Evolutionary conservation across 768 basidiomycete species (phyloP).

Genomic region (Gyrodon lividus): DNA sequence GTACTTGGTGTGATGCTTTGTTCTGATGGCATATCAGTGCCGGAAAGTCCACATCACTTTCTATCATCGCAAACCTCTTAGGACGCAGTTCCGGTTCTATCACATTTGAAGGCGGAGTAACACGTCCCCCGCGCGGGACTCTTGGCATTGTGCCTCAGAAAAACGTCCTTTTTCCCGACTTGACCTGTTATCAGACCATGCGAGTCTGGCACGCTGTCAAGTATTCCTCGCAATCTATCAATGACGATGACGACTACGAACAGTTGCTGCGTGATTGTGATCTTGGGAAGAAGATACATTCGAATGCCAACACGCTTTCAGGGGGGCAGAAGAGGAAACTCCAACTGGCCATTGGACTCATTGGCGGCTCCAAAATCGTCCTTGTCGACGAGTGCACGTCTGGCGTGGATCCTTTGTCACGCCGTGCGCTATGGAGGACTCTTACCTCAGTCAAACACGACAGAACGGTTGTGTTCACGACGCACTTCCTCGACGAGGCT

Average conservation of each 20-base stretch:
- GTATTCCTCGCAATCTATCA: slow-evolving; percentile 42
- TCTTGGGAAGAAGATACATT: slow-evolving; percentile 63
- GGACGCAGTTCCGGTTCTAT: slow-evolving; percentile 59
- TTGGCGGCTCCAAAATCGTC: slow-evolving; percentile 70
- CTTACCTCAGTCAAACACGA: slow-evolving; percentile 65
- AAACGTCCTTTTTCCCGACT: slow-evolving; percentile 77
- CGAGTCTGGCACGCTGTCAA: slow-evolving; percentile 74
- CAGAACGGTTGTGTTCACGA: slow-evolving; percentile 73
- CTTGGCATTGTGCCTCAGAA: slow-evolving; percentile 82
- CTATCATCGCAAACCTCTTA: slow-evolving; percentile 62
- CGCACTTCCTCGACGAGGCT: slow-evolving; percentile 80
- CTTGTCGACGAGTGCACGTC: slow-evolving; percentile 74
- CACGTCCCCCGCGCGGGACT: slow-evolving; percentile 58
- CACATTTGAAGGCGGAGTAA: slow-evolving; percentile 49
- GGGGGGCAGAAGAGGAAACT: slow-evolving; percentile 84
- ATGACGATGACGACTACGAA: slow-evolving; percentile 54
- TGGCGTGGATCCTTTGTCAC: slow-evolving; percentile 78
- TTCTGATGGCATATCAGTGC: slow-evolving; percentile 43
- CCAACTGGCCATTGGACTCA: slow-evolving; percentile 76
- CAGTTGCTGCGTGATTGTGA: slow-evolving; percentile 73
- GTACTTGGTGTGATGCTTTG: not conserved
- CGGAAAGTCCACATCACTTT: slow-evolving; percentile 73
- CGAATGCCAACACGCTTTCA: slow-evolving; percentile 63
- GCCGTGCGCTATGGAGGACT: slow-evolving; percentile 75
- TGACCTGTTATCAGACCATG: slow-evolving; percentile 72